Evolutionary conservation across 768 basidiomycete species (phyloP).

Genomic region (Pulveroboletus sp.): DNA sequence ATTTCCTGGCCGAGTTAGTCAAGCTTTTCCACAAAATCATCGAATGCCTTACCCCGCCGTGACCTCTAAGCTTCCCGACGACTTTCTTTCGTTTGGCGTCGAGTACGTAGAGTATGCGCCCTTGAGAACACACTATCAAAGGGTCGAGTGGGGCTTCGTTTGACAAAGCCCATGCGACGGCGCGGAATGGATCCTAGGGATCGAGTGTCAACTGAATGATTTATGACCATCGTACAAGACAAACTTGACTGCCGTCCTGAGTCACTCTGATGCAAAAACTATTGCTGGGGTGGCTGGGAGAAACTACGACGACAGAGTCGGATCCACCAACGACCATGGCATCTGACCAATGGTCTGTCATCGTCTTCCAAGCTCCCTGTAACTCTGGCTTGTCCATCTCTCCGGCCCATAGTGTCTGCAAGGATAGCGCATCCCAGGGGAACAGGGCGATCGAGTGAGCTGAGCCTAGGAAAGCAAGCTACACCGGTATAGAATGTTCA

Average conservation of each 20-base stretch:
- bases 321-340: constrained; percentile 46
- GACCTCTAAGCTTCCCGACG: constrained; percentile 54
- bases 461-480: constrained; percentile 32
- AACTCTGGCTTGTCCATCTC: constrained; percentile 29
- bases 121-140: constrained; percentile 51
- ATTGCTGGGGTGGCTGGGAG: constrained; percentile 17
- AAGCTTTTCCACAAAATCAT: not conserved
- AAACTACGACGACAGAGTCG: constrained; percentile 36
- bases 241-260: constrained; percentile 15
- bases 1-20: constrained; percentile 44
- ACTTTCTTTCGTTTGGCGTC: constrained; percentile 39
- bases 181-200: constrained; percentile 23
- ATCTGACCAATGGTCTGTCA: constrained; percentile 47
- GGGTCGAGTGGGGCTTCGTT: constrained; percentile 46
- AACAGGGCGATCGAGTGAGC: constrained; percentile 43
- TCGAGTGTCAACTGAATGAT: constrained; percentile 3
- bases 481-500: constrained; percentile 5
- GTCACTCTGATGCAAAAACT: constrained; percentile 36
- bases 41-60: constrained; percentile 59
- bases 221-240: not conserved
- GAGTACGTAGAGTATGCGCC: constrained; percentile 53
- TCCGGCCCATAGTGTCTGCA: constrained; percentile 39
- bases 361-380: constrained; percentile 38
- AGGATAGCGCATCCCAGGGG: constrained; percentile 34
- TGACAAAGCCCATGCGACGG: constrained; percentile 58